Evolutionary conservation across 345 rosid species (phyloP), one percentile per base, ranked within the genome.

Genomic region (Syzygium oleosum): DNA sequence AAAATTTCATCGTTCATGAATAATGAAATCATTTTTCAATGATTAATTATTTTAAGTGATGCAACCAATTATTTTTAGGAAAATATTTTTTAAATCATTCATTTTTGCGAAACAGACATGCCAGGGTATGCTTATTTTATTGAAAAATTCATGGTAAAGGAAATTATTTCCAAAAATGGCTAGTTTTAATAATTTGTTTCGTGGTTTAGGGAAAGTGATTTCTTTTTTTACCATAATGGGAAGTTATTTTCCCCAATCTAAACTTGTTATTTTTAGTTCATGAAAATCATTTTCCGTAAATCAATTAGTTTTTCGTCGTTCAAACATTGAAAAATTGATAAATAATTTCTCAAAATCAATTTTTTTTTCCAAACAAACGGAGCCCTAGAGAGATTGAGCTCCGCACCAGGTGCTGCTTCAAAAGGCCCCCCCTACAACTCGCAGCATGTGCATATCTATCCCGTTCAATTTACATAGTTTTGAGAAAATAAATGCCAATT

Each of bases 271-370:
- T 29, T 65, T 65, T 0, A 9, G 10, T 3, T 4, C 6, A 65
- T 65, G 11, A 5, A 63, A 61, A n/a, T 14, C 0, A 1, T 1
- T 63, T 63, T 63, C 9, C 11, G 4, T 31, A 5, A 1, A 16
- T 16, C 17, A 2, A 0, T 65, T 65, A 65, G 11, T 65, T 65
- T 65, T 65, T 16, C 0, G 0, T 65, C 21, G 0, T 4, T 0
- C 23, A 31, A 8, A 31, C 8, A 65, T 16, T 65, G 11, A 65
- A 55, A 55, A 16, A 12, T 34, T 0, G 5, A 2, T 8, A 65
- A 65, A 65, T 2, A 16, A 65, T 0, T 31, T 65, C 6, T 22
- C 21, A 65, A 2, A 65, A 4, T 15, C 16, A 3, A 3, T 0
- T 63, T 27, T n/a, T 59, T 59, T 59, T 12, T 10, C 13, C 34